These are phyloP conservation scores for Tranzscheliella williamsii DNA, from an alignment of 1,284 basidiomycete genomes.

Conservation along the genomic window DNA sequence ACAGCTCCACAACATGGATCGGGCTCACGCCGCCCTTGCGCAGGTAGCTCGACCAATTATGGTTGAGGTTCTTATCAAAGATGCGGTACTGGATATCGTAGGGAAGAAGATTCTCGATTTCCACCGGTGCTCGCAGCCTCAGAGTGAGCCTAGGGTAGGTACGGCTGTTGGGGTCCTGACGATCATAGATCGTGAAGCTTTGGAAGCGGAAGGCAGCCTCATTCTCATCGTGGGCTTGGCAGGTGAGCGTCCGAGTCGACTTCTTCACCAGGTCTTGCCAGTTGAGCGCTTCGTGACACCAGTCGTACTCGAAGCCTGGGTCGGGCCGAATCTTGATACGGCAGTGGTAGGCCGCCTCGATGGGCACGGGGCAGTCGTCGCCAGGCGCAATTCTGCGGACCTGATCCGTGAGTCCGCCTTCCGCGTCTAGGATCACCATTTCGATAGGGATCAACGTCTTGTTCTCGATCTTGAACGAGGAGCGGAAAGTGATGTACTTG, in stretches of 20 bases:
- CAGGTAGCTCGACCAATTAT: conserved; percentile 81
- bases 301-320: conserved; percentile 91
- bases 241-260: conserved; percentile 81
- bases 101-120: conserved; percentile 93
- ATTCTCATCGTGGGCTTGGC: conserved; percentile 76
- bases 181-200: conserved; percentile 82
- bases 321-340: conserved; percentile 88
- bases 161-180: conserved; percentile 67
- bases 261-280: conserved; percentile 83
- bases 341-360: conserved; percentile 83
- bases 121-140: conserved; percentile 88
- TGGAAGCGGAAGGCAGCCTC: conserved; percentile 97
- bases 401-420: conserved; percentile 77
- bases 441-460: conserved; percentile 90
- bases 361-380: conserved; percentile 85
- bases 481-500: conserved; percentile 92
- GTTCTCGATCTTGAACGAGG: conserved; percentile 91
- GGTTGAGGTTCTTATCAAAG: conserved; percentile 91
- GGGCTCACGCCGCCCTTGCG: conserved; percentile 94
- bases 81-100: conserved; percentile 92
- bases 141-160: conserved; percentile 80
- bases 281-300: conserved; percentile 79
- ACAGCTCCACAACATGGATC: conserved; percentile 91
- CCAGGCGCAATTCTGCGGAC: conserved; percentile 88
- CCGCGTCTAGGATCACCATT: conserved; percentile 82